Evolutionary conservation across 805 yeast genomes (phyloP).

Genomic region (Yarrowia osloensis): DNA sequence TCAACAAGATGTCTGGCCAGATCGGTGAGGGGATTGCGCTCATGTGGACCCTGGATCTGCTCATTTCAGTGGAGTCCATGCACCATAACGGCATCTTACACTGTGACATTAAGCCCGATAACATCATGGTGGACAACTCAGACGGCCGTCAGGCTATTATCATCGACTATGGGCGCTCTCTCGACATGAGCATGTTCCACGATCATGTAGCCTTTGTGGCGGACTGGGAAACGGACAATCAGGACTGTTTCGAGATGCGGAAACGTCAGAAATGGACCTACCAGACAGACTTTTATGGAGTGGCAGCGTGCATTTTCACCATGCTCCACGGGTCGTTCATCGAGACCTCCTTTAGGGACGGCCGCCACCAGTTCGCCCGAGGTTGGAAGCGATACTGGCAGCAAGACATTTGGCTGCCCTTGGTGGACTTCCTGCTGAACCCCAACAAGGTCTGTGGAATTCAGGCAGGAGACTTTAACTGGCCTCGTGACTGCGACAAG

Average conservation of each 20-base stretch:
- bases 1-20: conserved; percentile 50
- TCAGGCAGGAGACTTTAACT: background rate
- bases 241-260: conserved; percentile 73
- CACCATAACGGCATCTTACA: conserved; percentile 72
- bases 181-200: conserved; percentile 64
- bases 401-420: conserved; percentile 63
- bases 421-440: conserved; percentile 67
- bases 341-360: conserved; percentile 44
- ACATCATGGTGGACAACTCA: conserved; percentile 65
- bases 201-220: conserved; percentile 56
- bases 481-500: conserved; percentile 19
- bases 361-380: conserved; percentile 46
- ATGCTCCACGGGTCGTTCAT: conserved; percentile 71
- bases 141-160: conserved; percentile 50
- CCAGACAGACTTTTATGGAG: conserved; percentile 81
- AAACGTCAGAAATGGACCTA: conserved; percentile 65
- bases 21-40: conserved; percentile 63
- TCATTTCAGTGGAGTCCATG: conserved; percentile 59
- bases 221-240: conserved; percentile 62
- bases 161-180: conserved; percentile 80
- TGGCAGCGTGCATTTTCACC: conserved; percentile 72
- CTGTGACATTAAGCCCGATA: conserved; percentile 84
- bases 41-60: conserved; percentile 63
- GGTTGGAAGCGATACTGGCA: conserved; percentile 77
- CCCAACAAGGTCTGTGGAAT: conserved; percentile 44